These are phyloP conservation scores for Tulasnella sp. DNA, from an alignment of 768 basidiomycete genomes.

Conservation along the genomic window DNA sequence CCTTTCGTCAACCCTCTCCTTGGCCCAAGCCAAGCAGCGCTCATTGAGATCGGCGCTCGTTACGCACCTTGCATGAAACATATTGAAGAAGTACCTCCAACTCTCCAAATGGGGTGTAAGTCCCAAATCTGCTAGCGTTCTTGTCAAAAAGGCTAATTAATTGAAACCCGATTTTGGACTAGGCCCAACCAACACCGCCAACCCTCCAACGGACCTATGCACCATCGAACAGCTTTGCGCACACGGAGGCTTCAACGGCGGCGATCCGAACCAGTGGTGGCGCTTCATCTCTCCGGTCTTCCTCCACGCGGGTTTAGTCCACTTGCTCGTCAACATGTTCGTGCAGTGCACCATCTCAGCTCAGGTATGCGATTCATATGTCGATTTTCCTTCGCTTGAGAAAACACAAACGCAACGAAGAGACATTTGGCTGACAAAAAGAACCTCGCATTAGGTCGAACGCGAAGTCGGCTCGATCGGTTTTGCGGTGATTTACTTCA, in stretches of 20 bases:
- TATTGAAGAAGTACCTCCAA: conserved; percentile 43
- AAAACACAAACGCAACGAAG: neutral
- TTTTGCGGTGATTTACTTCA: conserved; percentile 76
- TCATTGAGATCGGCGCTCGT: conserved; percentile 78
- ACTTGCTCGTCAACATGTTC: conserved; percentile 80
- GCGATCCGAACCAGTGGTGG: conserved; percentile 43
- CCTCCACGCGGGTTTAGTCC: conserved; percentile 92
- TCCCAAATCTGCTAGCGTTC: neutral
- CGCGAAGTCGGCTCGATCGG: conserved; percentile 82
- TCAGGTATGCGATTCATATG: conserved; percentile 36
- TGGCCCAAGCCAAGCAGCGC: conserved; percentile 71
- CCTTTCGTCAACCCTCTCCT: conserved; percentile 81
- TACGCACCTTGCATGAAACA: conserved; percentile 89
- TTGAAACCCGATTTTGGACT: conserved; percentile 3
- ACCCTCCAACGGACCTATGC: conserved; percentile 59
- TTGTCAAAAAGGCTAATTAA: neutral
- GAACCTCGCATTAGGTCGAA: conserved; percentile 68
- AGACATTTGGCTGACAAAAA: neutral
- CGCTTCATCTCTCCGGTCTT: conserved; percentile 86
- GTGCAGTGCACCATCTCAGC: conserved; percentile 73
- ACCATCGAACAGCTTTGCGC: conserved; percentile 76
- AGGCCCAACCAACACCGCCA: conserved; percentile 79
- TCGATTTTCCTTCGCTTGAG: neutral
- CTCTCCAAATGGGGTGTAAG: conserved; percentile 49
- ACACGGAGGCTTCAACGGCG: conserved; percentile 57